These are phyloP conservation scores for Inga laurina DNA, from an alignment of 306 rosid genomes.

Conservation along the genomic window DNA sequence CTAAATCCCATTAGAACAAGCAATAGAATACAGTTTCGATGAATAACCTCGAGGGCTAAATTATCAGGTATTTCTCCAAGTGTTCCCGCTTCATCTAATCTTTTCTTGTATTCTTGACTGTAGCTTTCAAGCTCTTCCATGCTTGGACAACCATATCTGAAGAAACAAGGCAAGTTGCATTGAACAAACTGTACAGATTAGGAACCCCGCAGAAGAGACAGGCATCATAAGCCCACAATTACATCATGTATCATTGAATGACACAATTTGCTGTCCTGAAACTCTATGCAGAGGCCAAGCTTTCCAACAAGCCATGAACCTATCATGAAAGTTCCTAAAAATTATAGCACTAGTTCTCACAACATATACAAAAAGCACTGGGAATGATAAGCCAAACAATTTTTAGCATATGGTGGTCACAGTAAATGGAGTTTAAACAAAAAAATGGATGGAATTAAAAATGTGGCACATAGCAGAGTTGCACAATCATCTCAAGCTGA, in stretches of 20 bases:
- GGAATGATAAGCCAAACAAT: constrained; percentile 4
- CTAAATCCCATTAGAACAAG: constrained; percentile 14
- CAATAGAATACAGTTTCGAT: constrained; percentile 8
- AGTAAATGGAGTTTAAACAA: not conserved
- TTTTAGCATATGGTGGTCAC: constrained; percentile 1
- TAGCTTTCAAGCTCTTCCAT: constrained; percentile 79
- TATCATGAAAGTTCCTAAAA: not conserved
- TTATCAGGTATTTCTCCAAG: constrained; percentile 81
- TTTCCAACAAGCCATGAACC: not conserved
- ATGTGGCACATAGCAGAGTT: not conserved
- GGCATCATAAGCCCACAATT: not conserved
- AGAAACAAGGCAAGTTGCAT: constrained; percentile 24
- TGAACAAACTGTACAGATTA: constrained; percentile 24
- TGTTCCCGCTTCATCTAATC: constrained; percentile 75
- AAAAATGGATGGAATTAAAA: not conserved
- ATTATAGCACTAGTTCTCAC: not conserved
- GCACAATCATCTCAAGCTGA: not conserved
- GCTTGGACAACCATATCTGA: constrained; percentile 91
- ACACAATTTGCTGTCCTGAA: constrained; percentile 1
- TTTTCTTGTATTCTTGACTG: constrained; percentile 70
- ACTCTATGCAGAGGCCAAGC: not conserved
- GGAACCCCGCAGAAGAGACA: not conserved
- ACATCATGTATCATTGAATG: constrained; percentile 5
- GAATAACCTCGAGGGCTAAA: constrained; percentile 80
- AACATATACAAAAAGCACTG: constrained; percentile 13